Evolutionary conservation across 2,329 filamentous ascomycete genomes (phyloP).

Genomic region (Cytospora piceicola): DNA sequence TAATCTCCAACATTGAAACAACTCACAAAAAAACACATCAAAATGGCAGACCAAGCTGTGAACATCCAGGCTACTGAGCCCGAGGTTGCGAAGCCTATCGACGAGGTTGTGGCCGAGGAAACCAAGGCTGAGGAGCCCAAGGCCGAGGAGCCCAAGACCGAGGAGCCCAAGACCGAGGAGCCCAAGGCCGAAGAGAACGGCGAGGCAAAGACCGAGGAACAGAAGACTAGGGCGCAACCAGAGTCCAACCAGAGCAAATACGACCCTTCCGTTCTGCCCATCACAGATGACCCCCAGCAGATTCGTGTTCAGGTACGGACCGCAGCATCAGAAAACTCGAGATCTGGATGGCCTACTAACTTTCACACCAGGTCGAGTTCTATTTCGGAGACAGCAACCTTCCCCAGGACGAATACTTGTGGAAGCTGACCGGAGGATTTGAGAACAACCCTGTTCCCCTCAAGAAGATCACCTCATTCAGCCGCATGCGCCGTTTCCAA

Average conservation of each 20-base stretch:
- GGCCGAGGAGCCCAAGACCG: constrained; percentile 33
- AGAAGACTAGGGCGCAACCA: constrained; percentile 5
- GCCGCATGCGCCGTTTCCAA: constrained; percentile 95
- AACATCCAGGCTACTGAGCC: constrained; percentile 35
- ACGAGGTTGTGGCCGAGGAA: constrained; percentile 53
- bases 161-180: constrained; percentile 45
- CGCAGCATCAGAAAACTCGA: background rate
- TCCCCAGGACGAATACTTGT: constrained; percentile 84
- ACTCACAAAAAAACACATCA: constrained; percentile 9
- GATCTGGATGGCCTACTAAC: constrained; percentile 22
- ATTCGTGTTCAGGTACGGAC: constrained; percentile 78
- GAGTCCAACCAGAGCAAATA: constrained; percentile 68
- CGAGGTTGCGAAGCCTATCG: constrained; percentile 30
- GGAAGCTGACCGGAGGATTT: constrained; percentile 74
- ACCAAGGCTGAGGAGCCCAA: constrained; percentile 35
- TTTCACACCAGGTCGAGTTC: constrained; percentile 77
- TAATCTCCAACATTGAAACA: background rate
- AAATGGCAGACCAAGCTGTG: constrained; percentile 34
- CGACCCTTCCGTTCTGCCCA: constrained; percentile 67
- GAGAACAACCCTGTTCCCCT: constrained; percentile 83
- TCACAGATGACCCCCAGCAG: constrained; percentile 75
- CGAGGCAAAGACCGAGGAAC: constrained; percentile 15
- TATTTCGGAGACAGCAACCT: constrained; percentile 95
- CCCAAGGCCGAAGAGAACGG: background rate
- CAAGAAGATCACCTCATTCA: constrained; percentile 80